Base-by-base conservation (phyloP, 2,329 filamentous ascomycete species). In the Fusarium concolor region DNA sequence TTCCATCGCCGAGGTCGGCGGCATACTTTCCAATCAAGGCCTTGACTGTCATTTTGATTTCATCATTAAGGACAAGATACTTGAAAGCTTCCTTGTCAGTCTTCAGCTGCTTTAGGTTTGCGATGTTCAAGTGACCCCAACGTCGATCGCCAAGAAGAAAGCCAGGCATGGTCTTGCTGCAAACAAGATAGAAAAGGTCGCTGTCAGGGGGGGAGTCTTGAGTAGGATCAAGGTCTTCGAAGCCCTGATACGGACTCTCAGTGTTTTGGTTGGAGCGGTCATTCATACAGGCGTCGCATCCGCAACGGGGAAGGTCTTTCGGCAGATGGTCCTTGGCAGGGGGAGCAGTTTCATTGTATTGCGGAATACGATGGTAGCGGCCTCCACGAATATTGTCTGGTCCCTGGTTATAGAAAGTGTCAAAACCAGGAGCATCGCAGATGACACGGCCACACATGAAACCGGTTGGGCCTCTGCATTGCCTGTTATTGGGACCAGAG, bases 61-160 rank as follows among this genome's bases (percentile, higher is more conserved):
- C 81, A 17, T 81, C 78, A 59, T 85, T 81, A 12, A 85, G 79
- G 8, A 84, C 82, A 26, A 85, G 80, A 57, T 82, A 81, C 71
- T 82, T 82, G 80, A 85, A 85, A 4, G 83, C 82, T 38, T 84
- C 81, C 52, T 75, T 80, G 71, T 85, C 83, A 3, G 80, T 79
- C 50, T 77, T 73, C 53, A 84, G 75, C 9, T 80, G 79, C 46
- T 73, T 70, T 56, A 85, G 76, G 45, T 76, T 70, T 35, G 78
- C 77, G 15, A 84, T 64, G 50, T 78, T 74, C 15, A 85, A 74
- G 58, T 81, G 76, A 20, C 80, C 81, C 83, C 83, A 85, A 17
- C 78, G 77, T 3, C 83, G 76, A 52, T 82, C 79, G 12, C 78
- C 76, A 7, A 85, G 77, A 56, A 85, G 75, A 67, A 85, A 85